A percentile compares a stretch with the other conserved stretches of the same genome.
These are phyloP conservation scores for Stygiomarasmius scandens DNA, from an alignment of 1,284 basidiomycete species.

Conservation along the genomic window DNA sequence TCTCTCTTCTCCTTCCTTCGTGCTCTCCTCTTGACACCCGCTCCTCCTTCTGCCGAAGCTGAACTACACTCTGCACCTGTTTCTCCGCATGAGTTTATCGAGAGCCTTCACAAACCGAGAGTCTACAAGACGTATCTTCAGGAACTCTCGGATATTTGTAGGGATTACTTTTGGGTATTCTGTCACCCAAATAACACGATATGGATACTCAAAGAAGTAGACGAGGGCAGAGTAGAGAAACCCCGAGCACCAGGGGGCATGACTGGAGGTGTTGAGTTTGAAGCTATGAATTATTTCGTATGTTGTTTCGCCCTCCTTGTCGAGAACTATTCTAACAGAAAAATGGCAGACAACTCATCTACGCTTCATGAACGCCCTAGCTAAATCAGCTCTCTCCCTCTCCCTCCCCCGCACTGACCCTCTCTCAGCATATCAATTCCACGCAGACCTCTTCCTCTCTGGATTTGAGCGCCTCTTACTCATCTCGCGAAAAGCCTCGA, in stretches of 20 bases:
- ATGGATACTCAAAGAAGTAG: conserved; percentile 82
- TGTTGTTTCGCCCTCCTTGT: conserved; percentile 30
- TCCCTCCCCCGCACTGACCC: conserved; percentile 68
- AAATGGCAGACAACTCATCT: conserved; percentile 80
- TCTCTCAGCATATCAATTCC: conserved; percentile 78
- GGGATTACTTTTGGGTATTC: conserved; percentile 99
- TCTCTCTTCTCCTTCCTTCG: conserved; percentile 72
- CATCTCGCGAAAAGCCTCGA: conserved; percentile 92
- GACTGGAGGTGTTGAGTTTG: conserved; percentile 97
- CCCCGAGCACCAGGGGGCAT: conserved; percentile 96
- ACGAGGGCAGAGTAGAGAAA: conserved; percentile 83
- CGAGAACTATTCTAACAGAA: conserved; percentile 17
- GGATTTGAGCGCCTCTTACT: conserved; percentile 77
- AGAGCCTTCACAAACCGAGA: conserved; percentile 77
- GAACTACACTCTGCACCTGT: conserved; percentile 64
- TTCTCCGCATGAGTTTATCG: conserved; percentile 88
- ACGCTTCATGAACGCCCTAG: conserved; percentile 79
- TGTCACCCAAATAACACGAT: conserved; percentile 93
- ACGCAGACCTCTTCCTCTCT: conserved; percentile 82
- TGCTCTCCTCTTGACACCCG: conserved; percentile 71
- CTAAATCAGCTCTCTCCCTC: conserved; percentile 62
- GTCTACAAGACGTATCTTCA: conserved; percentile 91
- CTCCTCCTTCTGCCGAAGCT: conserved; percentile 71
- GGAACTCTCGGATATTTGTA: conserved; percentile 86
- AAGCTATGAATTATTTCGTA: conserved; percentile 95